phyloP scores from a whole-genome alignment of 169 alveolate species.

The Cryptosporidium ryanae region DNA sequence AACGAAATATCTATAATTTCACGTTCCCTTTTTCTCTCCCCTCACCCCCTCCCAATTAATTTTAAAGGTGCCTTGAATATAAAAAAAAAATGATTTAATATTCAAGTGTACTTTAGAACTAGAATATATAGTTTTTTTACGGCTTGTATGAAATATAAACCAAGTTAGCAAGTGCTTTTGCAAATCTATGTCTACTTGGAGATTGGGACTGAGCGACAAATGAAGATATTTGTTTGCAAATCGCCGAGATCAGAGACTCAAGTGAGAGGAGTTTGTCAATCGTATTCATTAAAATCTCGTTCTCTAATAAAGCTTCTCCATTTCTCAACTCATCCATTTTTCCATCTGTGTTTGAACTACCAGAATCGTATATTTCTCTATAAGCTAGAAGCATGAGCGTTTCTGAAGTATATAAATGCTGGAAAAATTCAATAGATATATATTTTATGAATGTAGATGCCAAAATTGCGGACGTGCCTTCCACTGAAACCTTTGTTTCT shows the following conservation, averaged over 20 bases:
- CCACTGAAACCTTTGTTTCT: constrained; percentile 14
- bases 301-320: constrained; percentile 1
- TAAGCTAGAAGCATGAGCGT: constrained; percentile 26
- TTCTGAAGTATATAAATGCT: constrained; percentile 65
- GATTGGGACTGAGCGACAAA: constrained; percentile 74
- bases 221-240: constrained; percentile 68
- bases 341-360: neutral
- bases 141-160: constrained; percentile 69
- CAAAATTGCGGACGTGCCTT: constrained; percentile 57
- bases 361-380: constrained; percentile 15
- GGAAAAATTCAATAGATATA: constrained; percentile 64
- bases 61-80: too few relatives aligned
- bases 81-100: too few relatives aligned
- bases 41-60: too few relatives aligned
- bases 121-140: neutral
- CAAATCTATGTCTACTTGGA: constrained; percentile 72
- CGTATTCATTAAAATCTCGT: constrained; percentile 50
- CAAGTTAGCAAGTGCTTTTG: constrained; percentile 65
- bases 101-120: neutral
- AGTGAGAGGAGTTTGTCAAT: constrained; percentile 56
- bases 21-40: too few relatives aligned
- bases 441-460: constrained; percentile 72
- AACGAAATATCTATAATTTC: neutral
- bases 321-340: neutral
- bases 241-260: constrained; percentile 63